Percentiles rank a stretch among this genome's conserved stretches.
Conservation (phyloP, 768 basidiomycete genomes). For the Brasilioporus rufonigricans region DNA sequence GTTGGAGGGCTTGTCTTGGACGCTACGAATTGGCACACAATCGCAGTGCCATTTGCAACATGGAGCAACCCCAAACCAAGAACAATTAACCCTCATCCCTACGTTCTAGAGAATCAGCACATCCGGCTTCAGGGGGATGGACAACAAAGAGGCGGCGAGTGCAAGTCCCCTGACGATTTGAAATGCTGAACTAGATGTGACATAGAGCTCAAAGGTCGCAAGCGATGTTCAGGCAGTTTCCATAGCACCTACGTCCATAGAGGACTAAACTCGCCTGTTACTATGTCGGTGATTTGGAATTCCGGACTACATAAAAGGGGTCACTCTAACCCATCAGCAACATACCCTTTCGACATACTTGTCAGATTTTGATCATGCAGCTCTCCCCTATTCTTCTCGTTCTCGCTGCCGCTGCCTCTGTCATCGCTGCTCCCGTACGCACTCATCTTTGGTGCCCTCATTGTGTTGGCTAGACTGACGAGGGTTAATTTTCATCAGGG, state of each 20-base stretch:
- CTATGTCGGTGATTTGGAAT: not conserved
- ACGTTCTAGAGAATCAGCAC: too few species aligned
- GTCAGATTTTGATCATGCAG: not conserved
- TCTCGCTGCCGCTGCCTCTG: not conserved
- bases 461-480: not conserved
- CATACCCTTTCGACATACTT: not conserved
- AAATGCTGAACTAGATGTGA: not conserved
- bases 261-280: not conserved
- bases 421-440: constrained; percentile 1
- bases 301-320: not conserved
- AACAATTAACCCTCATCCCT: too few species aligned
- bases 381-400: not conserved
- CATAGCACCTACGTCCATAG: not conserved
- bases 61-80: not conserved
- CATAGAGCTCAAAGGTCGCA: not conserved
- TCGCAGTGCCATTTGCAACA: not conserved
- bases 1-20: not conserved
- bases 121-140: too few species aligned
- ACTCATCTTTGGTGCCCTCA: not conserved
- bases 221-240: not conserved
- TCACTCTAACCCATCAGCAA: not conserved
- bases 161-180: not conserved
- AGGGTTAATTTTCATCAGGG: not conserved
- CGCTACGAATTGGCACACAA: not conserved
- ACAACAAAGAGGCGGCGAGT: too few species aligned